phyloP scores from a whole-genome alignment of 2,329 filamentous ascomycete species.

The Akanthomyces lecanii region DNA sequence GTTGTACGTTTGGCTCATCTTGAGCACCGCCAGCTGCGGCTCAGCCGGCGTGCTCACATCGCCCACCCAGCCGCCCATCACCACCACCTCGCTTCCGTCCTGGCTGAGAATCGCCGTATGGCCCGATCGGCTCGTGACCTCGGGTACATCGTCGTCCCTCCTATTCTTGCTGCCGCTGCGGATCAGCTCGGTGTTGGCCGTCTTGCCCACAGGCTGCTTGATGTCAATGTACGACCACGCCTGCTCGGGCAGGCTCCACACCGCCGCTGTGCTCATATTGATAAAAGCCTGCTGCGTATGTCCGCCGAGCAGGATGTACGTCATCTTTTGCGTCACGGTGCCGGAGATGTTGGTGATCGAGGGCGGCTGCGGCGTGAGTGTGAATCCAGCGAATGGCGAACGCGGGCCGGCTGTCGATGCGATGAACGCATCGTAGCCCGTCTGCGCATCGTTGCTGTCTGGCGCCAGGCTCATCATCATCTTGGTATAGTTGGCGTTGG shows the following conservation, averaged over 20 bases:
- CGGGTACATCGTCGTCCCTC: constrained; percentile 17
- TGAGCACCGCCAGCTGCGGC: constrained; percentile 75
- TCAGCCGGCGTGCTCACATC: constrained; percentile 69
- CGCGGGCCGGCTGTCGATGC: constrained; percentile 55
- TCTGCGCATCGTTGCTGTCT: constrained; percentile 23
- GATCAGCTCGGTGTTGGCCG: constrained; percentile 52
- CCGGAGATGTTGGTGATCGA: constrained; percentile 66
- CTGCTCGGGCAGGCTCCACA: constrained; percentile 83
- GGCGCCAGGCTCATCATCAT: constrained; percentile 67
- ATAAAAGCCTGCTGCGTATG: constrained; percentile 81
- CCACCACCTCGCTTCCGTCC: constrained; percentile 71
- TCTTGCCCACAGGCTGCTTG: constrained; percentile 34
- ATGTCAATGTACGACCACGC: constrained; percentile 79
- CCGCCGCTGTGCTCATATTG: constrained; percentile 86
- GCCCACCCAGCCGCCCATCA: constrained; percentile 92
- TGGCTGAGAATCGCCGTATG: constrained; percentile 79
- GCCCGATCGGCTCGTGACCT: constrained; percentile 77
- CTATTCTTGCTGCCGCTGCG: constrained; percentile 30
- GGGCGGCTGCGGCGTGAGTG: constrained; percentile 67
- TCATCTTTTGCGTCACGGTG: constrained; percentile 65
- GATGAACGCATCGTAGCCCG: constrained; percentile 34
- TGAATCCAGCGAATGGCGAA: constrained; percentile 81
- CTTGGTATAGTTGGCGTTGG: constrained; percentile 72
- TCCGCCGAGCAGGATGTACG: constrained; percentile 78
- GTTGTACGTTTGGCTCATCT: constrained; percentile 71